Conservation (phyloP, 2,329 filamentous ascomycete species). For the Sporothrix globosa region DNA sequence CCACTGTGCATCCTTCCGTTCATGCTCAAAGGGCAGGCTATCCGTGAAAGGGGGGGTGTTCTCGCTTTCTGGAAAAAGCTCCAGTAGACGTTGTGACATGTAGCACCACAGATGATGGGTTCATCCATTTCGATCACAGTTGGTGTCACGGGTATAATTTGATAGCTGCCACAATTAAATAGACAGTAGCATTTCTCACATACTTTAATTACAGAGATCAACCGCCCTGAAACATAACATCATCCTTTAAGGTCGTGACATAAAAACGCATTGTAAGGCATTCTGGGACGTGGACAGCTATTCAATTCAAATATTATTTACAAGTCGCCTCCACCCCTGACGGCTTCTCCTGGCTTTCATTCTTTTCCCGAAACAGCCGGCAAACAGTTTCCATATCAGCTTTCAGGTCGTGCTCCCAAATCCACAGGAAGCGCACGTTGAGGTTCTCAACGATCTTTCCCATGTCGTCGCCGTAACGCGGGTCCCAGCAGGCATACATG, state of each 20-base stretch:
- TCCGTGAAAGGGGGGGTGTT: constrained; percentile 21
- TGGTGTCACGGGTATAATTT: no score
- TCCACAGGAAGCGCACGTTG: constrained; percentile 42
- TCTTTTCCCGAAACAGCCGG: not conserved
- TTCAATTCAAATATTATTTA: not conserved
- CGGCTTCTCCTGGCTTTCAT: not conserved
- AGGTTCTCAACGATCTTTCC: constrained; percentile 40
- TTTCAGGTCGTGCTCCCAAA: constrained; percentile 42
- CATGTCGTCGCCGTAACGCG: constrained; percentile 41
- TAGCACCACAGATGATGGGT: no score
- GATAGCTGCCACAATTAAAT: no score
- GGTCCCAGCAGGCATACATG: constrained; percentile 40
- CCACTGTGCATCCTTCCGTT: constrained; percentile 32
- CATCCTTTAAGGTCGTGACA: no score
- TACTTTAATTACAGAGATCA: no score
- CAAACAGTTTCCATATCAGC: constrained; percentile 35
- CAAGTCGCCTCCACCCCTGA: not conserved
- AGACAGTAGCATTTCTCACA: no score
- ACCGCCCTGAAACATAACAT: no score
- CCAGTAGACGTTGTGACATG: not conserved
- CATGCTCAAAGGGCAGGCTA: constrained; percentile 34
- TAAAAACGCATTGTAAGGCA: no score
- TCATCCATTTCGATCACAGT: no score
- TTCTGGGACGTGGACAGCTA: no score
- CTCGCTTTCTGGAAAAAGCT: constrained; percentile 7